phyloP scores from a whole-genome alignment of 176 grass and related monocot genomes.

The Triticum turgidum region DNA sequence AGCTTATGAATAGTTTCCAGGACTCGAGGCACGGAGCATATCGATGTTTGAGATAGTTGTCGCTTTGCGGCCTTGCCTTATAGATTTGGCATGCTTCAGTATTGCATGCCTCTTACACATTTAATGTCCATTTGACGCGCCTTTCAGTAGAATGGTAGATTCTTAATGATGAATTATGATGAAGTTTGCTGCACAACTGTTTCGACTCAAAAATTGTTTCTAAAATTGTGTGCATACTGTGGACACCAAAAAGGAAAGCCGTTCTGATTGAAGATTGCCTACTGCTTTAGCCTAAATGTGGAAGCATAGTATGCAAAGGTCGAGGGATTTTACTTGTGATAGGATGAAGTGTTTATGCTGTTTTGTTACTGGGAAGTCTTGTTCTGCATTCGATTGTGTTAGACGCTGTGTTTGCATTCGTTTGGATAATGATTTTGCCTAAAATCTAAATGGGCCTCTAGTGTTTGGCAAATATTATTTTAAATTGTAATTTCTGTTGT shows the following conservation, averaged over 20 bases:
- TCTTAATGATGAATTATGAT: not conserved
- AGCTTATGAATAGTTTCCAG: not conserved
- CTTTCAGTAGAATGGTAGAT: not conserved
- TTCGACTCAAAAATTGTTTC: slow-evolving; percentile 7
- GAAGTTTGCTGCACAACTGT: not conserved
- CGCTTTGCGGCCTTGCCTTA: not conserved
- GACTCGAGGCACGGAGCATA: not conserved
- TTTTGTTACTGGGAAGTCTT: not conserved
- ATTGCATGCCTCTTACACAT: not conserved
- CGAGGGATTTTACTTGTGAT: not conserved
- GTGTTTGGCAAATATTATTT: not conserved
- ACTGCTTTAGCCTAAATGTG: not conserved
- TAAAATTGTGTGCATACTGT: not conserved
- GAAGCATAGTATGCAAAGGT: not conserved
- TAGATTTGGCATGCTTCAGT: not conserved
- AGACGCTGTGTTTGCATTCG: not conserved
- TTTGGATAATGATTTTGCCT: not conserved
- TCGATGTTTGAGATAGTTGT: slow-evolving; percentile 6
- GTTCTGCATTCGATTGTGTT: slow-evolving; percentile 17
- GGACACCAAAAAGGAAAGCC: not conserved
- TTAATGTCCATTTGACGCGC: not conserved
- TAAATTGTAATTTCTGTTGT: not conserved
- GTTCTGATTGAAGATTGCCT: not conserved
- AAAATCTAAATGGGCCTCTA: not conserved
- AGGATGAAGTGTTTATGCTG: not conserved